Evolutionary conservation across 2,329 filamentous ascomycete species (phyloP).

Genomic region (Sporothrix curviconia): DNA sequence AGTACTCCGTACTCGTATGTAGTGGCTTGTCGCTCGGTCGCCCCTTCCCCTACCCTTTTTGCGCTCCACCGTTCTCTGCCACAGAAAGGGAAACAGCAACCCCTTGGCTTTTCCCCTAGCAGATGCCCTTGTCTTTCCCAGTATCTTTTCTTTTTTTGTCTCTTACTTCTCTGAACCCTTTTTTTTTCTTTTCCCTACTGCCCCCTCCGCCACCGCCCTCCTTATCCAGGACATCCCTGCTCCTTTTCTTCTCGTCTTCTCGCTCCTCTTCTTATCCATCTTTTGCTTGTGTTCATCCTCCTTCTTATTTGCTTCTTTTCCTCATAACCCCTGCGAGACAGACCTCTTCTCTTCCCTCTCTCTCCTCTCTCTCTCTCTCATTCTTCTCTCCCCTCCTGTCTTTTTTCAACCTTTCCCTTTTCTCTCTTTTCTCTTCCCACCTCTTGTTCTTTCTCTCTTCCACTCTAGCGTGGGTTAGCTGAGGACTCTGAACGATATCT

Average conservation of each 20-base stretch:
- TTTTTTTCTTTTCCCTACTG: neutral
- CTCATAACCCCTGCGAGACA: neutral
- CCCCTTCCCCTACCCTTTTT: neutral
- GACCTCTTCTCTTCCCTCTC: neutral
- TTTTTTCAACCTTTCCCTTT: neutral
- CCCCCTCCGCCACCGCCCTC: neutral
- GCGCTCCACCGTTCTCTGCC: neutral
- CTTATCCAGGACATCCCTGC: neutral
- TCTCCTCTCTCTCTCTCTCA: neutral
- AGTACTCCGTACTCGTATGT: too few species aligned
- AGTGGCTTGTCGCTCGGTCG: too few species aligned
- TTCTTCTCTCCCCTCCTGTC: neutral
- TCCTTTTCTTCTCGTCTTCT: neutral
- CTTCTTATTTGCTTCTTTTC: conserved; percentile 4
- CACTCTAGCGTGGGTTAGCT: conserved; percentile 2
- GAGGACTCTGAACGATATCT: neutral
- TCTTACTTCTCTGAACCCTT: neutral
- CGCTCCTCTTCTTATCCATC: neutral
- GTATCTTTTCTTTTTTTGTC: neutral
- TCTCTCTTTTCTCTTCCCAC: neutral
- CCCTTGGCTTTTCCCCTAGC: neutral
- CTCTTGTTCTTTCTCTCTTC: neutral
- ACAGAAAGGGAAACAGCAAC: neutral
- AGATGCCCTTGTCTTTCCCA: neutral
- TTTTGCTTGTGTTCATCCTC: neutral